Base-by-base conservation (phyloP, 2,329 filamentous ascomycete genomes). In the Westerdykella ornata region DNA sequence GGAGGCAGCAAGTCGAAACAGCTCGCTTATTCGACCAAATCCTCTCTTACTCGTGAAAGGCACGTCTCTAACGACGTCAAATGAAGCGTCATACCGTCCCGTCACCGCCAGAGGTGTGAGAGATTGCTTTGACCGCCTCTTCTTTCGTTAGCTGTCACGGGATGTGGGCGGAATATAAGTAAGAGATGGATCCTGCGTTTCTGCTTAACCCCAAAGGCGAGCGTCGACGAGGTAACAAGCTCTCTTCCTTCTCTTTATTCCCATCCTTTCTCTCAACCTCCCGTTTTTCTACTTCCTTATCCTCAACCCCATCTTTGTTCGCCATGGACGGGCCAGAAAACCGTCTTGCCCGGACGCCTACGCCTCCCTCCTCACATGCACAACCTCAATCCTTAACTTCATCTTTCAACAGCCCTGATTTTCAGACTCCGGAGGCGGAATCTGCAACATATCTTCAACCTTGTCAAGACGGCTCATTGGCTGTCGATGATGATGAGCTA, bases 201-300 rank as follows among this genome's bases (percentile, higher is more conserved):
- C 36, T 55, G 15, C 50, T 55, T 19, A 40, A 55, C 38, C 50
- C 52, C 9, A 48, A 42, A 37, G 43, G 43, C 18, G 36, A 39
- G 31, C 47, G 44, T 12, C 42, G 43, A 39, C 43, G 47, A 51
- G 52, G 52, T 54, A 49, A 12, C 18, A 5, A 33, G 3, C n/a
- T 7, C 12, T 33, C n/a, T 33, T 33, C 16, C 11, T 33, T 15
- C 30, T 33, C 16, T 17, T 33, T 33, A n/a, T 15, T 33, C 30
- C 12, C 8, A 33, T 13, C 30, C 14, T 33, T 17, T 15, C 36
- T 20, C 34, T 29, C 35, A n/a, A 32, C 14, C 15, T 38, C 30
- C 13, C 18, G 3, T 35, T 41, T 26, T 35, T 29, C 17, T 15
- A 29, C 17, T 22, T 18, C 15, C 4, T 11, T 33, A 20, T 36